phyloP scores from a whole-genome alignment of 2,329 filamentous ascomycete genomes.

The Pezicula carpinea region DNA sequence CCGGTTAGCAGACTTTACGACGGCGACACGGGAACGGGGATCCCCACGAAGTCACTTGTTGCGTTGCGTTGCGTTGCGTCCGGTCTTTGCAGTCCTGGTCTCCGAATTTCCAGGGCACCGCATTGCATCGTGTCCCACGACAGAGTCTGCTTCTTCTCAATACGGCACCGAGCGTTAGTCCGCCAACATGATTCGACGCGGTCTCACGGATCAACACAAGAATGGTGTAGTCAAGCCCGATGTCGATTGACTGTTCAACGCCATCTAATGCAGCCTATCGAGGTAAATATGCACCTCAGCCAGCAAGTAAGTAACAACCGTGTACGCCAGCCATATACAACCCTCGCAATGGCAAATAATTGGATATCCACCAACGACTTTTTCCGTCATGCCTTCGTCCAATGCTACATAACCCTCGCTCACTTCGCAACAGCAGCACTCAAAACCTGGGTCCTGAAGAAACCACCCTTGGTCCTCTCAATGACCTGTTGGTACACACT shows the following conservation, averaged over 20 bases:
- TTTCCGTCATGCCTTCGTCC: not conserved
- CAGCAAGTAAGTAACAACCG: not conserved
- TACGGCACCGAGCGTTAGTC: not conserved
- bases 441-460: constrained; percentile 96
- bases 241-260: not conserved
- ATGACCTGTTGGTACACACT: constrained; percentile 99
- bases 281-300: not conserved
- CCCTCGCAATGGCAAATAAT: not conserved
- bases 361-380: not conserved
- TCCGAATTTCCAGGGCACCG: too few relatives aligned
- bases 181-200: not conserved
- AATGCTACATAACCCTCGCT: constrained; percentile 3
- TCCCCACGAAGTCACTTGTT: too few relatives aligned
- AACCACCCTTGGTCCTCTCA: constrained; percentile 96
- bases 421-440: constrained; percentile 41
- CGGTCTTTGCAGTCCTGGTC: too few relatives aligned
- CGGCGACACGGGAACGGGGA: too few relatives aligned
- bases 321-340: constrained; percentile 1
- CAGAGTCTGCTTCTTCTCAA: too few relatives aligned
- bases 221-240: not conserved
- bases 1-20: too few relatives aligned
- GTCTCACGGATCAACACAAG: not conserved
- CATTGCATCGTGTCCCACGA: too few relatives aligned
- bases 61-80: too few relatives aligned
- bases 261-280: not conserved